Base-by-base conservation (phyloP, 2,329 filamentous ascomycete genomes). In the Neofusicoccum sp. region DNA sequence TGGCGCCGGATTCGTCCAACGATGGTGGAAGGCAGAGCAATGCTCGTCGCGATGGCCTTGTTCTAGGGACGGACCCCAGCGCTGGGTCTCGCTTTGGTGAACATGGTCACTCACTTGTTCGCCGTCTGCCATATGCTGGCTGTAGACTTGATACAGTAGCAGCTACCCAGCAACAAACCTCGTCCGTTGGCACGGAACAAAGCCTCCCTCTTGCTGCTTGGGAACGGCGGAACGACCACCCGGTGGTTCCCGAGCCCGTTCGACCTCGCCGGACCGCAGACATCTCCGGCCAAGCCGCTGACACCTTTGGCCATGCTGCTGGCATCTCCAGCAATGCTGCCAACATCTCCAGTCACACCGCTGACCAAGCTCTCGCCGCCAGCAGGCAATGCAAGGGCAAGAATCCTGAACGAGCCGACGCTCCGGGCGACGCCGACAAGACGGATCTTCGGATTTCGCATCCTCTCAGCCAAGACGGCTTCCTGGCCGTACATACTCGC, bases 51-150 rank as follows among this genome's bases (percentile, higher is more conserved):
- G 54, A 58, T 24, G 54, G 54, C 14, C 30, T 58, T 2, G 40
- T 45, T 7, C 31, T 58, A 1, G 40, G 43, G 5, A 47, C 54
- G 2, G 54, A 58, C 26, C 54, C 54, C 30, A 58, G 54, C 30
- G 54, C 54, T 28, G 30, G n/a, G 7, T 11, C 54, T 9, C 54
- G 54, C 41, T 58, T 58, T 28, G 54, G 54, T 7, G 54, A 58
- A 11, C 54, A 58, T 38, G 54, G 54, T 20, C 3, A 4, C 28
- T 58, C 54, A 3, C 31, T 24, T 14, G 8, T n/a, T 8, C 54
- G 30, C 8, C 16, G 36, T 14, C n/a, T 12, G n/a, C 38, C 14
- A 9, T 3, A 11, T n/a, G 8, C 11, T 14, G 28, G 41, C 11
- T 14, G 30, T 5, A 33, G 26, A 31, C n/a, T 33, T 28, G 26